A percentile compares a stretch with the other conserved stretches of the same genome.
phyloP scores from a whole-genome alignment of 148 eudicot species.

The Linanthus parryae region DNA sequence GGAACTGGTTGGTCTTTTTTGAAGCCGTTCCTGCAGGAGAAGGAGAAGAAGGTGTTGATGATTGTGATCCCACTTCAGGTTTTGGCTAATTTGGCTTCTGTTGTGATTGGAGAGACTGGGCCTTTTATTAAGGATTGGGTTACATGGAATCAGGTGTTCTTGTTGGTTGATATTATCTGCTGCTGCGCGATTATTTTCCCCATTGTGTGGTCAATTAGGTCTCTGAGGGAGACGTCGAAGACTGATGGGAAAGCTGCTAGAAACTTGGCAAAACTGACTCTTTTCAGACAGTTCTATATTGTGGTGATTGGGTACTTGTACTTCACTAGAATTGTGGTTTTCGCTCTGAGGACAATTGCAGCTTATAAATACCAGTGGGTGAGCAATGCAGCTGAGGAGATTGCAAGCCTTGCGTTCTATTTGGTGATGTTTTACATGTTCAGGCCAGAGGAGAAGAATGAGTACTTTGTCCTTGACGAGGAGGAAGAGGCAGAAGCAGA shows the following conservation, averaged over 20 bases:
- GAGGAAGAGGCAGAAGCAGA: slow-evolving; percentile 95
- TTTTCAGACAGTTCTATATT: slow-evolving; percentile 89
- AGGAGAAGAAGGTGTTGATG: slow-evolving; percentile 96
- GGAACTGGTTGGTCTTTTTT: slow-evolving; percentile 97
- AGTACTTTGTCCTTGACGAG: slow-evolving; percentile 81
- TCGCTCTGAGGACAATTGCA: slow-evolving; percentile 73
- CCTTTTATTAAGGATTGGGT: slow-evolving; percentile 97
- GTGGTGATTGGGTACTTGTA: slow-evolving; percentile 97
- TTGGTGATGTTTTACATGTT: slow-evolving; percentile 89
- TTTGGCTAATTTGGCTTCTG: slow-evolving; percentile 76
- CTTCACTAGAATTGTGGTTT: slow-evolving; percentile 91
- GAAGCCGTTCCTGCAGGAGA: slow-evolving; percentile 94
- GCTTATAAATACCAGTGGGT: slow-evolving; percentile 98
- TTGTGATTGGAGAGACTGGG: slow-evolving; percentile 93
- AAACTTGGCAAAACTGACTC: slow-evolving; percentile 75
- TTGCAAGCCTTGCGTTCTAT: slow-evolving; percentile 85
- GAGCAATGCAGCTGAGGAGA: slow-evolving; percentile 85
- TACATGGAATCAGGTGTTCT: slow-evolving; percentile 91
- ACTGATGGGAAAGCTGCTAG: slow-evolving; percentile 97
- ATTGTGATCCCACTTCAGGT: slow-evolving; percentile 94
- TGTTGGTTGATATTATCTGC: slow-evolving; percentile 89
- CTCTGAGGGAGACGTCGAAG: slow-evolving; percentile 92
- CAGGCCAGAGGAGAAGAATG: slow-evolving; percentile 93
- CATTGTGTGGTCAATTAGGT: slow-evolving; percentile 89
- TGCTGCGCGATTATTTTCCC: slow-evolving; percentile 91